A percentile compares a stretch with the other conserved stretches of the same genome.
These are phyloP conservation scores for Simmondsia chinensis DNA, from an alignment of 148 eudicot species.

Conservation along the genomic window DNA sequence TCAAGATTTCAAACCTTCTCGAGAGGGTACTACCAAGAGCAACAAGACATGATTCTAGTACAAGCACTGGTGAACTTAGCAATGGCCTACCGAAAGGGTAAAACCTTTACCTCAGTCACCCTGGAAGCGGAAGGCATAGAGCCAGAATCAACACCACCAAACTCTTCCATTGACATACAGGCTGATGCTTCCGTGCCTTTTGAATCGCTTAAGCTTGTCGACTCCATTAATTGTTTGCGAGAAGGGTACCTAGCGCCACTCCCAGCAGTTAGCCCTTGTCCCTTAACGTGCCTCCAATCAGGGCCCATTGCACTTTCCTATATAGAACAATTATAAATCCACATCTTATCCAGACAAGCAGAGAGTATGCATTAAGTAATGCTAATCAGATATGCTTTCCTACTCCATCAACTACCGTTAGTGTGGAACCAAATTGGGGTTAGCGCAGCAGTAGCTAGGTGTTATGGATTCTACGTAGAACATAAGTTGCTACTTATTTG, in stretches of 20 bases:
- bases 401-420: neutral
- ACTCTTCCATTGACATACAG: constrained; percentile 45
- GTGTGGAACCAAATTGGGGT: too few relatives aligned
- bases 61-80: too few relatives aligned
- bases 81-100: too few relatives aligned
- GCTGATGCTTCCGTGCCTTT: constrained; percentile 55
- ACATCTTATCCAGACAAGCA: neutral
- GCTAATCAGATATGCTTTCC: too few relatives aligned
- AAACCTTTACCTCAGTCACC: constrained; percentile 45
- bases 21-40: too few relatives aligned
- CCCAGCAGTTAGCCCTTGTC: constrained; percentile 43
- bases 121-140: constrained; percentile 53
- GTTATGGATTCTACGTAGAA: too few relatives aligned
- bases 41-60: too few relatives aligned
- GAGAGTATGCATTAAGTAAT: neutral
- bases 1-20: too few relatives aligned
- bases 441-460: too few relatives aligned
- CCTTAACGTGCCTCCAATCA: constrained; percentile 61
- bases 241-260: constrained; percentile 53
- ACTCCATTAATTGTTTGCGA: constrained; percentile 54
- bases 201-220: constrained; percentile 48
- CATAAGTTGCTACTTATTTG: too few relatives aligned
- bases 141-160: constrained; percentile 64
- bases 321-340: neutral
- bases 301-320: constrained; percentile 57